Evolutionary conservation across 352 stramenopile genomes (phyloP), one percentile per base, ranked within the genome.

Genomic region (Phytophthora crassamura): DNA sequence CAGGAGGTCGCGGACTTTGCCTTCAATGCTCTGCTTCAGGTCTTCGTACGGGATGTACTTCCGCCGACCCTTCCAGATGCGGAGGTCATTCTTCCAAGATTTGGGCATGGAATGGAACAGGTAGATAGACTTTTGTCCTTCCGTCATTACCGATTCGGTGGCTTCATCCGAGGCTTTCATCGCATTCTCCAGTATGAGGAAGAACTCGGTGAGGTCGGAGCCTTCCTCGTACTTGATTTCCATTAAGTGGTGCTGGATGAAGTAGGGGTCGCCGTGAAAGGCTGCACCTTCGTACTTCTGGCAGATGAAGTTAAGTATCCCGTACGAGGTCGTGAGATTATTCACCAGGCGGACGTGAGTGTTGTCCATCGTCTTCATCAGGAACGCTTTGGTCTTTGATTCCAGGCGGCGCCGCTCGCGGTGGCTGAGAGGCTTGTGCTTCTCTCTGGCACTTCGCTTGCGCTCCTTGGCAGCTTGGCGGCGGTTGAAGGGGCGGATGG

Each of bases 41-140:
- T 48, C 18, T 48, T 49, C 51, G 35, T 49, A 62, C 42, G 54
- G 33, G 54, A 62, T 62, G 10, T 62, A 62, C 42, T 53, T 54
- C 54, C 42, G 54, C 43, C 84, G 35, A 66, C 96, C 52, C 55
- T 76, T 34, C 75, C 86, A 18, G 74, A 96, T 59, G 70, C 54
- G 32, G 32, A 64, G 35, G 28, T 64, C 45, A 11, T 64, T 32
- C 20, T 63, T 63, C 55, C 55, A 63, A 2, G 55, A 47, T 12
- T 47, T 32, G 7, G 41, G 34, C 43, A 63, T 49, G 32, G 55
- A 28, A 28, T 55, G 42, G n/a, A 63, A 55, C 16, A 63, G 33
- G 45, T 63, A 63, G 0, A 63, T 28, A 1, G 55, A 55, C 15
- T 25, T 25, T 25, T n/a, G 22, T 3, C 2, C 1, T 3, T 25